These are phyloP conservation scores for Lactifluus rugatus DNA, from an alignment of 768 basidiomycete species.

Conservation along the genomic window DNA sequence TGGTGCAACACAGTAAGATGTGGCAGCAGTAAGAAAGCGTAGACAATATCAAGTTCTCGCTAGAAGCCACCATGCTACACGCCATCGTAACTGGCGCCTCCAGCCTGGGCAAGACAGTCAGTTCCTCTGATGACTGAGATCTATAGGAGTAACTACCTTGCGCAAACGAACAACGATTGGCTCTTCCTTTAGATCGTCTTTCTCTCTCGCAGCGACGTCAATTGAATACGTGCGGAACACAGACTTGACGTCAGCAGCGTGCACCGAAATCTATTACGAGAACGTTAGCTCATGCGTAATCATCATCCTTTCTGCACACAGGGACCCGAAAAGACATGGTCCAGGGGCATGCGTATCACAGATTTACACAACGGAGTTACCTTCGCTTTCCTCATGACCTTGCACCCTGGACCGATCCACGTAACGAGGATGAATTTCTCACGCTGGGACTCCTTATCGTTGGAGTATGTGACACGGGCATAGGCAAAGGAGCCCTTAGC, in stretches of 20 bases:
- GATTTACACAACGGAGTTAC: constrained; percentile 30
- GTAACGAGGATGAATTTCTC: constrained; percentile 85
- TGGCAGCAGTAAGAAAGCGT: background rate
- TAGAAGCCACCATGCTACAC: constrained; percentile 35
- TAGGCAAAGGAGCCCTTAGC: constrained; percentile 77
- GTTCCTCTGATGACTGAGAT: constrained; percentile 19
- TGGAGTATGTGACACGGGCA: constrained; percentile 72
- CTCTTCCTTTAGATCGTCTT: constrained; percentile 79
- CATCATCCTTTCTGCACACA: background rate
- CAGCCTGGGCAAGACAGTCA: constrained; percentile 41
- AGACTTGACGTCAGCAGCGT: constrained; percentile 77
- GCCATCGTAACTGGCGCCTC: constrained; percentile 84
- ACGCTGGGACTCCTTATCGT: constrained; percentile 76
- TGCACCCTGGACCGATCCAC: constrained; percentile 76
- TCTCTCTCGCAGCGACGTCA: constrained; percentile 77
- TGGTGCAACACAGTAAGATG: background rate
- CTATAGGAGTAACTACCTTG: constrained; percentile 45
- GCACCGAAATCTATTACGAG: constrained; percentile 72
- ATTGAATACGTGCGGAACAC: constrained; percentile 73
- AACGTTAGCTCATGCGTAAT: constrained; percentile 17
- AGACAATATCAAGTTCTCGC: background rate
- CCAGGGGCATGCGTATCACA: background rate
- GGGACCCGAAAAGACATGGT: background rate
- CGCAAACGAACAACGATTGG: constrained; percentile 74
- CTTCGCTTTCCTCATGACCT: constrained; percentile 90